These are phyloP conservation scores for Penicillium olsonii DNA, from an alignment of 2,329 filamentous ascomycete species.

Conservation along the genomic window DNA sequence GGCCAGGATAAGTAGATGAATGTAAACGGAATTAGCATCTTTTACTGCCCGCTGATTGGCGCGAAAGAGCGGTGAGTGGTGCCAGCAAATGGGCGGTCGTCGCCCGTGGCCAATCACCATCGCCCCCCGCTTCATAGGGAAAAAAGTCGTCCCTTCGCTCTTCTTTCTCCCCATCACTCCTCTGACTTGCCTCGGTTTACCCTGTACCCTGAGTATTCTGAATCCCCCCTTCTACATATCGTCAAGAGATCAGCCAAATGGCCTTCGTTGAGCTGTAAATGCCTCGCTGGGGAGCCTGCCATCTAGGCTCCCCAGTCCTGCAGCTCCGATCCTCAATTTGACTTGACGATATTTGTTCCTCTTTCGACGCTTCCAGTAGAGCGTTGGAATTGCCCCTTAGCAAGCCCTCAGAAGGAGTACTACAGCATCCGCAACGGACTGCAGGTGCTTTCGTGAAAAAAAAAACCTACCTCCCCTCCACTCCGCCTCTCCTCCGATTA, in stretches of 20 bases:
- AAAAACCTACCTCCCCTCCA: slow-evolving; percentile 17
- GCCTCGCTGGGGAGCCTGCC: slow-evolving; percentile 70
- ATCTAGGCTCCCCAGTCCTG: slow-evolving; percentile 74
- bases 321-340: slow-evolving; percentile 72
- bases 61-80: slow-evolving; percentile 36
- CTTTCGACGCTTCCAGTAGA: slow-evolving; percentile 46
- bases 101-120: slow-evolving; percentile 27
- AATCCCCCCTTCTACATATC: slow-evolving; percentile 63
- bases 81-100: slow-evolving; percentile 28
- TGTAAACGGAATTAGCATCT: no score
- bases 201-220: slow-evolving; percentile 21
- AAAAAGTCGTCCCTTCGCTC: slow-evolving; percentile 31
- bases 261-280: slow-evolving; percentile 91
- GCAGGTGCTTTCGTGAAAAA: slow-evolving; percentile 38
- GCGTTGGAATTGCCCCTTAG: slow-evolving; percentile 64
- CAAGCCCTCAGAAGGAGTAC: slow-evolving; percentile 43
- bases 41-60: slow-evolving; percentile 6
- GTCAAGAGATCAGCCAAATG: slow-evolving; percentile 70
- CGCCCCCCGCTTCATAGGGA: slow-evolving; percentile 24
- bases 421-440: slow-evolving; percentile 37
- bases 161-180: slow-evolving; percentile 17
- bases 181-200: slow-evolving; percentile 5
- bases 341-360: slow-evolving; percentile 57
- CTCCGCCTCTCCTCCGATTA: slow-evolving; percentile 13
- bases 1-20: no score